phyloP scores from a whole-genome alignment of 495 filamentous ascomycete genomes.

The Penicillium crystallinum region DNA sequence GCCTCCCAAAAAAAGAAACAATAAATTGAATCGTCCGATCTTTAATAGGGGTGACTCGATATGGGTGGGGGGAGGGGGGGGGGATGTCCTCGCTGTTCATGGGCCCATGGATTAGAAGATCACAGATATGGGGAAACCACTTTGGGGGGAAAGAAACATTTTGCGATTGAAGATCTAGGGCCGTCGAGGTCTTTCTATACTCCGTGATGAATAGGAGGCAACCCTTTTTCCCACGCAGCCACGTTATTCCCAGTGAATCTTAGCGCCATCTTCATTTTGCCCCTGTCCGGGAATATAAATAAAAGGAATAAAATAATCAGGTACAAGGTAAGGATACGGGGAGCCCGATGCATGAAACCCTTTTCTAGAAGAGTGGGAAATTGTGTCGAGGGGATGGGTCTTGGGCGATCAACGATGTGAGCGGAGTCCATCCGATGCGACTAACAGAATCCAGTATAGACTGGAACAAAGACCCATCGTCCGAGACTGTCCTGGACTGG shows the following conservation, averaged over 20 bases:
- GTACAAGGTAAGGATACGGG: not conserved
- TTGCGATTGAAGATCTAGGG: not conserved
- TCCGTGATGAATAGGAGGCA: conserved; percentile 1
- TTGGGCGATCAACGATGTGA: not conserved
- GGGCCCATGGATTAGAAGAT: not conserved
- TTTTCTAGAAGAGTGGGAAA: conserved; percentile 1
- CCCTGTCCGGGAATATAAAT: not conserved
- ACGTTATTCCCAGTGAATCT: not conserved
- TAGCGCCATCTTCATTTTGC: not conserved
- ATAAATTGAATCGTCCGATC: not conserved
- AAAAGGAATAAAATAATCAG: not conserved
- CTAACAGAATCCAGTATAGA: conserved; percentile 1
- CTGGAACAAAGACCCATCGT: not conserved
- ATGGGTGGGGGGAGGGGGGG: not conserved
- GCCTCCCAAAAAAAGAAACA: not conserved
- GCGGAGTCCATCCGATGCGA: not conserved
- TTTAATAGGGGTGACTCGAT: not conserved
- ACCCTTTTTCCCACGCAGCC: not conserved
- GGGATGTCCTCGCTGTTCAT: no score
- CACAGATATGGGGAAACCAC: not conserved
- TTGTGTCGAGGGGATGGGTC: not conserved
- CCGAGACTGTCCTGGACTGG: no score
- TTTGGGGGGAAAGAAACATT: not conserved
- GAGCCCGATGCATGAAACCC: conserved; percentile 2
- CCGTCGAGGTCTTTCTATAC: conserved; percentile 1